A percentile compares a stretch with the other conserved stretches of the same genome.
Conservation (phyloP, 306 rosid species). For the Sesbania bispinosa region DNA sequence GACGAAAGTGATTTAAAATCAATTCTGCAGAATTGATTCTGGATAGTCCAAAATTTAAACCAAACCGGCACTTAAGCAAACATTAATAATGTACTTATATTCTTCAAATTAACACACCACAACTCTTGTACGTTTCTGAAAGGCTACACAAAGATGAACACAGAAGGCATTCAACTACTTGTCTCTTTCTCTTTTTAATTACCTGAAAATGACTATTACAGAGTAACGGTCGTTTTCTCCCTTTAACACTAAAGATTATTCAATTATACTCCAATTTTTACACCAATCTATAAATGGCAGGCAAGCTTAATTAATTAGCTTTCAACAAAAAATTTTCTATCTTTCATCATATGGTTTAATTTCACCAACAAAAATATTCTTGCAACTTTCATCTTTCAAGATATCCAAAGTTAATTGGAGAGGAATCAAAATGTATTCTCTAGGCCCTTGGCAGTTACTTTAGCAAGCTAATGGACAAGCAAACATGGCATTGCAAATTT, state of each 20-base stretch:
- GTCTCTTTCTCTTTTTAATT: background rate
- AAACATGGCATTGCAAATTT: background rate
- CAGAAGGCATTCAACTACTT: background rate
- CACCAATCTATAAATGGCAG: background rate
- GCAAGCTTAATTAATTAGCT: too few species aligned
- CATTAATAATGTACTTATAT: conserved; percentile 7
- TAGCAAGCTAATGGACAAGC: background rate
- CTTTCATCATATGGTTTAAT: too few species aligned
- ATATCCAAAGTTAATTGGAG: background rate
- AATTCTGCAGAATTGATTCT: too few species aligned
- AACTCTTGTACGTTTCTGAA: background rate
- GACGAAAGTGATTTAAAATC: too few species aligned
- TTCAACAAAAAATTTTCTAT: too few species aligned
- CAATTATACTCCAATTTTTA: too few species aligned
- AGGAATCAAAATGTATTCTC: conserved; percentile 6
- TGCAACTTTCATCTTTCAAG: background rate
- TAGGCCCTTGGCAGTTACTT: background rate
- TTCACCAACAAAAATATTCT: background rate
- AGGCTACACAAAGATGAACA: background rate
- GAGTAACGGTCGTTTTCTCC: background rate
- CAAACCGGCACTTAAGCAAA: background rate
- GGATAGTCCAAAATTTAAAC: too few species aligned
- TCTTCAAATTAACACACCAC: conserved; percentile 6
- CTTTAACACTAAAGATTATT: background rate
- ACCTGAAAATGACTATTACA: background rate